Percentiles rank a stretch among this genome's conserved stretches.
Conservation (phyloP, 306 rosid genomes). For the Arachis hypogaea region DNA sequence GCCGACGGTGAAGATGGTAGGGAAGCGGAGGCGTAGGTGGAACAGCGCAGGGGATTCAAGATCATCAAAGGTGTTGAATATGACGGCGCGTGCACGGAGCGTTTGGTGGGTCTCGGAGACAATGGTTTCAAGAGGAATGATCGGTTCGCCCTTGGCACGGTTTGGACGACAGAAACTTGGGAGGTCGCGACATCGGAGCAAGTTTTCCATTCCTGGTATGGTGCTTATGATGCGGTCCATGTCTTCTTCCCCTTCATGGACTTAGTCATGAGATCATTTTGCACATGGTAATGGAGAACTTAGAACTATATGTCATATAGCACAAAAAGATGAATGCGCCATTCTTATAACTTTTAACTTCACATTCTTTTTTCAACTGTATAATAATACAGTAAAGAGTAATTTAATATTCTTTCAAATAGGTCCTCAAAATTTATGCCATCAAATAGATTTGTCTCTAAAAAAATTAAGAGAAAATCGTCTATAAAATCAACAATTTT, state of each 20-base stretch:
- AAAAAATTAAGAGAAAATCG: too few relatives aligned
- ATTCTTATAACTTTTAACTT: too few relatives aligned
- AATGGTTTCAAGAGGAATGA: background rate
- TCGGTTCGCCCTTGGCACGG: background rate
- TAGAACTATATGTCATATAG: too few relatives aligned
- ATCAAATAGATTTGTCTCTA: too few relatives aligned
- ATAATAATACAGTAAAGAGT: too few relatives aligned
- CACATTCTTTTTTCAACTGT: too few relatives aligned
- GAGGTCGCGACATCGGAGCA: constrained; percentile 59
- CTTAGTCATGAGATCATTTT: too few relatives aligned
- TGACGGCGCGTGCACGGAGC: constrained; percentile 38
- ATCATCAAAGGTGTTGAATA: constrained; percentile 71
- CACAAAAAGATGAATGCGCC: too few relatives aligned
- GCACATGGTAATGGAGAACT: too few relatives aligned
- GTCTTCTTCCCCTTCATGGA: constrained; percentile 38
- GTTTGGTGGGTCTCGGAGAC: constrained; percentile 16
- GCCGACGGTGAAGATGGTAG: constrained; percentile 51
- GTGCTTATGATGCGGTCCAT: constrained; percentile 52
- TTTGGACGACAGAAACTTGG: constrained; percentile 41
- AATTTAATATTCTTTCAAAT: too few relatives aligned
- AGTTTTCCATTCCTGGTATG: constrained; percentile 56
- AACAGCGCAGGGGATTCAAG: constrained; percentile 52
- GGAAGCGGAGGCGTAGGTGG: constrained; percentile 32
- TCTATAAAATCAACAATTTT: too few relatives aligned
- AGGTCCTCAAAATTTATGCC: too few relatives aligned